phyloP scores from a whole-genome alignment of 2,329 filamentous ascomycete genomes.

The Xylaria arbuscula region DNA sequence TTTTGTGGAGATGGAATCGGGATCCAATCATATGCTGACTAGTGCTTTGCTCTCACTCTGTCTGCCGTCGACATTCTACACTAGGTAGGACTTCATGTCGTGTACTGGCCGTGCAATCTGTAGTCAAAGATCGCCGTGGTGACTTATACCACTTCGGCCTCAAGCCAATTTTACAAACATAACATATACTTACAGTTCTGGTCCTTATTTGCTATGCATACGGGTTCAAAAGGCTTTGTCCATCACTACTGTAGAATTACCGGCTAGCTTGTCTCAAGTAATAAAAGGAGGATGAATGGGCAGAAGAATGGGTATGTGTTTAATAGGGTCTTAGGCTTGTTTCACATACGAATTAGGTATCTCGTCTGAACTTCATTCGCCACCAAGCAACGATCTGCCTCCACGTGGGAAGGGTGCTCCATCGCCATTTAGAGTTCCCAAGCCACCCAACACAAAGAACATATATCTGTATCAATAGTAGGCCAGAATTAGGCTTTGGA shows the following conservation, averaged over 20 bases:
- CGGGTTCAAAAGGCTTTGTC: too few relatives aligned
- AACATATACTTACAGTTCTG: too few relatives aligned
- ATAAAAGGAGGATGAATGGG: neutral
- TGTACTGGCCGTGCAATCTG: neutral
- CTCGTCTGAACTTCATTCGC: neutral
- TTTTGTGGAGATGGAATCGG: conserved; percentile 17
- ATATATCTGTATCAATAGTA: neutral
- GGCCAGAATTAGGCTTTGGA: neutral
- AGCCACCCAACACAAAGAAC: neutral
- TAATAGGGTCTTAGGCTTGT: neutral
- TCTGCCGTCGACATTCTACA: conserved; percentile 22
- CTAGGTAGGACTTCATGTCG: conserved; percentile 10
- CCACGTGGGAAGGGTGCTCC: conserved; percentile 2
- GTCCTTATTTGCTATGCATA: too few relatives aligned
- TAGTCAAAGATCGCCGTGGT: neutral
- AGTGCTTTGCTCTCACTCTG: conserved; percentile 21
- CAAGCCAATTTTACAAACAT: neutral
- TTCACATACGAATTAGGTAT: neutral
- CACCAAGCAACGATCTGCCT: neutral
- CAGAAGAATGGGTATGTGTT: neutral
- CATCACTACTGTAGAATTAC: neutral
- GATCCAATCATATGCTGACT: conserved; percentile 22
- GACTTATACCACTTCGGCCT: conserved; percentile 4
- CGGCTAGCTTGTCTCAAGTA: neutral
- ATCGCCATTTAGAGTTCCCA: too few relatives aligned